phyloP scores from a whole-genome alignment of 2,329 filamentous ascomycete genomes.

The Capronia coronata region DNA sequence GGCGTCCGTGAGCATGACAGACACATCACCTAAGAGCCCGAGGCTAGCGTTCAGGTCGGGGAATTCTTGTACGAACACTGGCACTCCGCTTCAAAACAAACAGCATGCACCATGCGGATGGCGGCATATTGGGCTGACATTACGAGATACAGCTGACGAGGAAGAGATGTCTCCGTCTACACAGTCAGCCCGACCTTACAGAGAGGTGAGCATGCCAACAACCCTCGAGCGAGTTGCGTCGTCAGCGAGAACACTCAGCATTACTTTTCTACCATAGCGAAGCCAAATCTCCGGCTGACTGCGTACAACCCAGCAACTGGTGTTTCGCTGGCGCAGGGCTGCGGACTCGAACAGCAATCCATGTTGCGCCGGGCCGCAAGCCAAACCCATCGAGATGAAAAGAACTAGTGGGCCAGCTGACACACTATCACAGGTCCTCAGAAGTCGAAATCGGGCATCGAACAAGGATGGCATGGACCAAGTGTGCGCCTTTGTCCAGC shows the following conservation, averaged over 20 bases:
- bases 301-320: too few relatives aligned
- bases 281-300: too few relatives aligned
- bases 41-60: not conserved
- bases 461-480: conserved; percentile 1
- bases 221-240: too few relatives aligned
- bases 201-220: too few relatives aligned
- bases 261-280: too few relatives aligned
- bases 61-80: not conserved
- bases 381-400: conserved; percentile 4
- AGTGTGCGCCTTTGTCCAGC: not conserved
- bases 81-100: not conserved
- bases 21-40: not conserved
- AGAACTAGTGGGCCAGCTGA: not conserved
- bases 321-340: too few relatives aligned
- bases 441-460: not conserved
- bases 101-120: not conserved
- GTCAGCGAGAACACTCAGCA: too few relatives aligned
- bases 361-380: not conserved
- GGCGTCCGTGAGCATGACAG: not conserved
- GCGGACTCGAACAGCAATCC: not conserved
- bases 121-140: conserved; percentile 4
- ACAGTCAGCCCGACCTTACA: too few relatives aligned
- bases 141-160: not conserved
- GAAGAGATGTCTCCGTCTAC: not conserved
- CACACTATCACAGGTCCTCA: not conserved